Conservation (phyloP, 106 monocot species). For the Allium sativum region DNA sequence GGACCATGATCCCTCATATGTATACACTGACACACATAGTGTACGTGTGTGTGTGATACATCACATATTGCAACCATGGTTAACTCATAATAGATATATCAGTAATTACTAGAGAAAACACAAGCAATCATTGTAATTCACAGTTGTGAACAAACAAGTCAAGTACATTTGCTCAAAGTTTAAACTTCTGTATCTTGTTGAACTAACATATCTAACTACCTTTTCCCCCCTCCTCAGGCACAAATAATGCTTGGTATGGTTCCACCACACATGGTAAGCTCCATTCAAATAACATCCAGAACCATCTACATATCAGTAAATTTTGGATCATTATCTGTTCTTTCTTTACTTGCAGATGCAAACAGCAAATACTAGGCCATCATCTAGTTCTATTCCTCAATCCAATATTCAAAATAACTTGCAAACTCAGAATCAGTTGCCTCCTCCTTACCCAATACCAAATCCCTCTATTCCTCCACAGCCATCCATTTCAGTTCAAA, state of each 20-base stretch:
- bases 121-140: too few relatives aligned
- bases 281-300: slow-evolving; percentile 1
- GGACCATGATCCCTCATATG: too few relatives aligned
- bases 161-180: too few relatives aligned
- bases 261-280: slow-evolving; percentile 64
- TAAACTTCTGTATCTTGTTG: too few relatives aligned
- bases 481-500: slow-evolving; percentile 14
- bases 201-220: too few relatives aligned
- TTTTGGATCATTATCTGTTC: not conserved
- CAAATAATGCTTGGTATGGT: slow-evolving; percentile 90
- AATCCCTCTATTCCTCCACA: slow-evolving; percentile 19
- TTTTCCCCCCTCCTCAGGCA: slow-evolving; percentile 23
- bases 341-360: slow-evolving; percentile 52
- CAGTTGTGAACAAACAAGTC: too few relatives aligned
- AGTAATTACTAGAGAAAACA: too few relatives aligned
- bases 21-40: too few relatives aligned
- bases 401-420: slow-evolving; percentile 18
- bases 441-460: slow-evolving; percentile 23
- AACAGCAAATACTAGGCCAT: slow-evolving; percentile 33
- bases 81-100: too few relatives aligned
- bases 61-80: too few relatives aligned
- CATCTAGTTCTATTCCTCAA: slow-evolving; percentile 14
- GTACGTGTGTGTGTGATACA: too few relatives aligned
- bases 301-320: not conserved
- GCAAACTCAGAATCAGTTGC: slow-evolving; percentile 17